These are phyloP conservation scores for Kodamaea neixiangensis DNA, from an alignment of 805 yeast genomes.

Conservation along the genomic window DNA sequence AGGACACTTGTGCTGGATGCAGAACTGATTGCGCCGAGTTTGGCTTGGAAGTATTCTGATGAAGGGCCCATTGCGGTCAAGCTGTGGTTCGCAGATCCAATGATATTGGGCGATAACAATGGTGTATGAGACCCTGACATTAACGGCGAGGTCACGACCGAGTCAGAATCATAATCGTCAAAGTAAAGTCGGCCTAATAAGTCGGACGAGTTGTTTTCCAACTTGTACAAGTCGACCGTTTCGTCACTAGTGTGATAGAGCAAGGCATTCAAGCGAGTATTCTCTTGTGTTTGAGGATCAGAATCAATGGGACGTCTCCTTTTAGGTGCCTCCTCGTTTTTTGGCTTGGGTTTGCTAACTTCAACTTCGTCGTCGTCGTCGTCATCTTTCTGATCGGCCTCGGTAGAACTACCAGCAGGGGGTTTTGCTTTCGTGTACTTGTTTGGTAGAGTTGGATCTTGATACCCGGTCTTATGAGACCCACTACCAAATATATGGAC, in stretches of 20 bases:
- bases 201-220: conserved; percentile 40
- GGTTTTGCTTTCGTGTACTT: conserved; percentile 6
- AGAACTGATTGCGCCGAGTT: conserved; percentile 9
- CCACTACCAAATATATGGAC: conserved; percentile 8
- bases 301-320: neutral
- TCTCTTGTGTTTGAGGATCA: conserved; percentile 30
- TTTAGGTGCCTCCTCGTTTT: conserved; percentile 10
- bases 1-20: conserved; percentile 14
- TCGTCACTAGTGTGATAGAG: conserved; percentile 41
- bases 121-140: conserved; percentile 20
- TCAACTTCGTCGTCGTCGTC: conserved; percentile 6
- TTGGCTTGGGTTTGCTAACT: neutral
- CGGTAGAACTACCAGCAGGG: neutral
- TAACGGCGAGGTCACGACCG: conserved; percentile 18
- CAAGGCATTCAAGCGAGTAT: conserved; percentile 41
- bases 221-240: conserved; percentile 37
- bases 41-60: conserved; percentile 15
- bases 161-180: conserved; percentile 43
- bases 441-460: conserved; percentile 9
- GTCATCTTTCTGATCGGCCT: neutral
- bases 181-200: conserved; percentile 43
- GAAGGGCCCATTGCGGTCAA: neutral
- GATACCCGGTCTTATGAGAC: neutral
- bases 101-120: conserved; percentile 18
- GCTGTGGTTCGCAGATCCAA: neutral